These are phyloP conservation scores for Lactifluus hygrophoroides DNA, from an alignment of 768 basidiomycete genomes.

Conservation along the genomic window DNA sequence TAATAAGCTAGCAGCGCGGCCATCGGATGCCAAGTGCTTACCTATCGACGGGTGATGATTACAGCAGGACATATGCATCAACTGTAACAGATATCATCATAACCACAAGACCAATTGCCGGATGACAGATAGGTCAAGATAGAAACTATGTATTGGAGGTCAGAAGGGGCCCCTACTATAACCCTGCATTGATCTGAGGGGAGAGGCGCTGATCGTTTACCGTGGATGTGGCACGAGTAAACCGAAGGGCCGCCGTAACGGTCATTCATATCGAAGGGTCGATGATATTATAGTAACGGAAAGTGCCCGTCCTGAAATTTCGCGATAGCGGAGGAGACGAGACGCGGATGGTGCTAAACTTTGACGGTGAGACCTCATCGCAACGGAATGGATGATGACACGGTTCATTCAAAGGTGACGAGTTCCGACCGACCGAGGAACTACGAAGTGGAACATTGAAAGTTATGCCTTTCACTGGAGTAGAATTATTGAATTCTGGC, in stretches of 20 bases:
- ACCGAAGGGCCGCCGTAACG: not conserved
- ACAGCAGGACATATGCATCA: not conserved
- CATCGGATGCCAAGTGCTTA: not conserved
- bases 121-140: not conserved
- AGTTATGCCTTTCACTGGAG: not conserved
- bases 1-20: not conserved
- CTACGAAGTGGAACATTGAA: not conserved
- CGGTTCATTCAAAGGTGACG: not conserved
- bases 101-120: not conserved
- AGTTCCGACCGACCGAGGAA: not conserved
- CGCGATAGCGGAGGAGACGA: not conserved
- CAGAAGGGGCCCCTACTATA: too few relatives aligned
- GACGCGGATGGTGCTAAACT: not conserved
- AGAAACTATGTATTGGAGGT: too few relatives aligned
- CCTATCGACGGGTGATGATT: constrained; percentile 2
- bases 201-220: not conserved
- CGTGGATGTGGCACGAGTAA: not conserved
- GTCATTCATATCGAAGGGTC: not conserved
- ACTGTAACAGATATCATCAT: not conserved
- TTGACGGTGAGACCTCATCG: not conserved
- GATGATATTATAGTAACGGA: not conserved
- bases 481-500: not conserved
- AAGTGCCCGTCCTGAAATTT: not conserved
- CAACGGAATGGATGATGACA: not conserved
- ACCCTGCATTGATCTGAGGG: not conserved